phyloP scores from a whole-genome alignment of 2,329 filamentous ascomycete genomes.

The Tricladium varicosporioides region DNA sequence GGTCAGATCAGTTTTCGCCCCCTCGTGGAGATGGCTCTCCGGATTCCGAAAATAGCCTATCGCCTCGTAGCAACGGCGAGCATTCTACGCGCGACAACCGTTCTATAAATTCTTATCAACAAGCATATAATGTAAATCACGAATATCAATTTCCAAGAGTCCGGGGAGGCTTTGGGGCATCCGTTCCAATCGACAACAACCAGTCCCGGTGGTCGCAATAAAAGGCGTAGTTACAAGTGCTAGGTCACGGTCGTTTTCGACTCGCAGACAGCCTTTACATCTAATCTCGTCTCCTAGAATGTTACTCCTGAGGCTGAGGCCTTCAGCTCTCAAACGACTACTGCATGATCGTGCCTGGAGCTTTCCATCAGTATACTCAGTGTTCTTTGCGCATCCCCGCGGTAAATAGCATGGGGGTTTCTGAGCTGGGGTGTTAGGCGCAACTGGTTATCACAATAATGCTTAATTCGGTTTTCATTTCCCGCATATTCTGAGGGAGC shows the following conservation, averaged over 20 bases:
- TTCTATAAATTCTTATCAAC: neutral
- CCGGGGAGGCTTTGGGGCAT: neutral
- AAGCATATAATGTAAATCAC: neutral
- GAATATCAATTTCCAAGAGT: neutral
- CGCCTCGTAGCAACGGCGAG: neutral
- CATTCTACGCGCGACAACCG: neutral
- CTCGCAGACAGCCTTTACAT: neutral
- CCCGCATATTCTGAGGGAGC: neutral
- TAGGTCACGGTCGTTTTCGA: neutral
- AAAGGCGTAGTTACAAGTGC: neutral
- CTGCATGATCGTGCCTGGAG: too few species aligned
- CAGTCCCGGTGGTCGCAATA: conserved; percentile 2
- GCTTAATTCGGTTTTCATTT: neutral
- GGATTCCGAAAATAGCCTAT: neutral
- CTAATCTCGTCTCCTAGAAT: neutral
- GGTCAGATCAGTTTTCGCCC: neutral
- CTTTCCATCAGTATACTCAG: neutral
- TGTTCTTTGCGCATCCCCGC: neutral
- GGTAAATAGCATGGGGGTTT: neutral
- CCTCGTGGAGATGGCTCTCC: neutral
- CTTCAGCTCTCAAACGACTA: too few species aligned
- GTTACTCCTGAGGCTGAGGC: too few species aligned
- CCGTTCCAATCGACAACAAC: neutral
- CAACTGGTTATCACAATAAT: neutral
- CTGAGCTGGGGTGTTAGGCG: conserved; percentile 2